phyloP scores from a whole-genome alignment of 2,329 filamentous ascomycete genomes.

The Cercospora canescens region DNA sequence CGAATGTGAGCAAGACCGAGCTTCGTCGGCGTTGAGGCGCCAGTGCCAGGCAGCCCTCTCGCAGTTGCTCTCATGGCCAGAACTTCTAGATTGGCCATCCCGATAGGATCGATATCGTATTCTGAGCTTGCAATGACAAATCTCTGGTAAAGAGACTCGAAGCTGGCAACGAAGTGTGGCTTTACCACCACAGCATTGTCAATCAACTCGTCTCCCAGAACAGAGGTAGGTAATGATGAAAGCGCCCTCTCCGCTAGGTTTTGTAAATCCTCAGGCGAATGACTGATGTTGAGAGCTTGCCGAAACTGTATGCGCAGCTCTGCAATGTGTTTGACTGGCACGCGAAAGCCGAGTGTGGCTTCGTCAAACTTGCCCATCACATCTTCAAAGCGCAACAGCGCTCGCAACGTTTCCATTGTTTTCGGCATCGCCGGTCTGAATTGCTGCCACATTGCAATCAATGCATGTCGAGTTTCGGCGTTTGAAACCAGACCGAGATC shows the following conservation, averaged over 20 bases:
- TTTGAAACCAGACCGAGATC: conserved; percentile 11
- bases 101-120: background rate
- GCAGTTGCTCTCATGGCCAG: conserved; percentile 12
- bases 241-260: conserved; percentile 22
- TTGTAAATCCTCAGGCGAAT: conserved; percentile 17
- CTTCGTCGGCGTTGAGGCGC: background rate
- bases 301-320: conserved; percentile 30
- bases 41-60: conserved; percentile 5
- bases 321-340: conserved; percentile 27
- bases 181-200: conserved; percentile 12
- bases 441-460: conserved; percentile 53
- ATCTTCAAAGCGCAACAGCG: conserved; percentile 44
- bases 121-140: conserved; percentile 10
- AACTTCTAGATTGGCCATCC: conserved; percentile 17
- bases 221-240: conserved; percentile 15
- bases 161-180: conserved; percentile 49
- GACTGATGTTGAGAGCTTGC: conserved; percentile 23
- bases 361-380: conserved; percentile 50
- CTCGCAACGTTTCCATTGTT: conserved; percentile 39
- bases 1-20: conserved; percentile 3
- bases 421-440: conserved; percentile 63
- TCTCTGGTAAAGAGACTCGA: conserved; percentile 48
- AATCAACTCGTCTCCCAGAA: conserved; percentile 3
- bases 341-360: conserved; percentile 22
- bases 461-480: conserved; percentile 21